Evolutionary conservation across 805 yeast species (phyloP), one percentile per base, ranked within the genome.

Genomic region (Wickerhamomyces hampshirensis): DNA sequence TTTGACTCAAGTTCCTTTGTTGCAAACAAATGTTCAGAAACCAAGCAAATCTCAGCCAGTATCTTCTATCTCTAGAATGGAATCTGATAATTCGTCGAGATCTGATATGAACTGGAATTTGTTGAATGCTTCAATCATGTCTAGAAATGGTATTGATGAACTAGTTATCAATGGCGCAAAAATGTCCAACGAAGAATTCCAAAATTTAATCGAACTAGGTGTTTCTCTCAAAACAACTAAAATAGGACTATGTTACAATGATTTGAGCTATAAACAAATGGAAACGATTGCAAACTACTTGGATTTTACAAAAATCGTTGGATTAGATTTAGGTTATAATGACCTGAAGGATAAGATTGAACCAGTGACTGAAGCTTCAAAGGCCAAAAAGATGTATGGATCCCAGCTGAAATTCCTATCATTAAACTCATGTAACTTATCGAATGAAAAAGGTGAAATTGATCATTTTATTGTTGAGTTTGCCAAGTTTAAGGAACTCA

Each of bases 261-360:
- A 78, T 11, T 61, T 89, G 18, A 61, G 74, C 0, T 61, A 63
- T 1, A 68, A 68, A 14, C 94, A 89, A 44, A 62, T 82, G 37
- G 62, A 66, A 35, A 56, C 73, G 9, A 44, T 85, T n/a, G 75
- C 79, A 2, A 58, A 70, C 23, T 83, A 89, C 84, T 46, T 84
- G 28, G 48, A 55, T 39, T 59, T 51, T 12, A 58, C 59, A 31
- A 62, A 52, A 18, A 70, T 79, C 5, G 55, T 77, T 31, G 96
- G 96, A 1, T 47, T 89, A 8, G 96, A 88, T 63, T 51, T 89
- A 8, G 96, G 94, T 4, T 89, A 81, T 51, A 89, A 89, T 51
- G 88, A 86, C 54, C 59, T 76, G 31, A 55, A 61, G 33, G 67
- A 62, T 3, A 63, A 62, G 39, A 26, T 65, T 7, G 37, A 37